Base-by-base conservation (phyloP, 1,284 basidiomycete species). In the Sporisorium iseilematis-ciliati region DNA sequence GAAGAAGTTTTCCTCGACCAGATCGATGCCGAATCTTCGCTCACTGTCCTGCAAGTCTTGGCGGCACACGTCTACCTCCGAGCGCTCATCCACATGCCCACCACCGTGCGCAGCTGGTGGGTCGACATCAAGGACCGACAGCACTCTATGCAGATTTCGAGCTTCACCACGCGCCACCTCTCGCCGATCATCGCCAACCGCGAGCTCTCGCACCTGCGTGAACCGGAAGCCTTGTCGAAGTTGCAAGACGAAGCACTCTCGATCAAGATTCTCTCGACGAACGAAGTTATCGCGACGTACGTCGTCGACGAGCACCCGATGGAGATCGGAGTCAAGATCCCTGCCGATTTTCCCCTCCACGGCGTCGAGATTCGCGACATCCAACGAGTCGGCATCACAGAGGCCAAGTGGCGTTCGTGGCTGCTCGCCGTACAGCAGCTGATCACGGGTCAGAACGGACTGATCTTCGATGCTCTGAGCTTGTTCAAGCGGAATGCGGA, bases 401-500 rank as follows among this genome's bases (percentile, higher is more conserved):
- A 97, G 82, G 91, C 91, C 67, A 90, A 91, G 66, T 98, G 96
- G 95, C 88, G 95, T 71, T 92, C 93, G 0, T 99, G 96, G 97
- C 88, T 97, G 63, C 89, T 99, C 40, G 93, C 91, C 23, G 92
- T 97, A 31, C 94, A 96, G 85, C 95, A 97, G 87, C 91, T 92
- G 26, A 91, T 97, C 62, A 93, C 92, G 4, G 80, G 60, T 31
- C 58, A 95, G 92, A 95, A 96, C 82, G 95, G 95, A 5, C 90
- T 92, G 48, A 92, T 99, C 43, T 89, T 93, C 31, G 97, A 99
- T 81, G 95, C 93, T 0, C 86, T 99, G n/a, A 90, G 90, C 18
- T 87, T 97, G 65, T 99, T 97, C 89, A 97, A 96, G 87, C 93
- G 92, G 87, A 99, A 98, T 95, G 97, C 86, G 91, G 83, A 85